Evolutionary conservation across 805 yeast genomes (phyloP).

Genomic region (Teunomyces barrocoloradensis): DNA sequence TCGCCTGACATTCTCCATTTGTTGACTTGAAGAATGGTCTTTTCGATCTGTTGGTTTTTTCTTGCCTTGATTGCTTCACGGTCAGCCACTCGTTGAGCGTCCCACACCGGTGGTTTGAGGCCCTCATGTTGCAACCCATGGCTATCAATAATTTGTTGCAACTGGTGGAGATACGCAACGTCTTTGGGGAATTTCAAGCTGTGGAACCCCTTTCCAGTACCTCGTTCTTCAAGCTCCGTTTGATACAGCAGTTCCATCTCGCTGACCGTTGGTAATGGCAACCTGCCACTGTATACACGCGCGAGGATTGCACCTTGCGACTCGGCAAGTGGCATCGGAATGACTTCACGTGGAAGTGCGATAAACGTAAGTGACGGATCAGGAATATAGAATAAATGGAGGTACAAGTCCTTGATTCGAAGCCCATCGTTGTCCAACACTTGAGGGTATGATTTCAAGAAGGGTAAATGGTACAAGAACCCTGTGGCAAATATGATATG

Average conservation of each 20-base stretch:
- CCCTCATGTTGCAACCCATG: conserved; percentile 15
- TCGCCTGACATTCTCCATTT: conserved; percentile 1
- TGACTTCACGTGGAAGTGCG: conserved; percentile 27
- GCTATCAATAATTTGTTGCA: conserved; percentile 13
- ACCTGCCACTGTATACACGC: conserved; percentile 29
- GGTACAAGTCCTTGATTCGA: conserved; percentile 28
- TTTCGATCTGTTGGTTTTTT: conserved; percentile 9
- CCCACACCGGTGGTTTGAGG: conserved; percentile 20
- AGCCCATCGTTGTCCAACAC: conserved; percentile 19
- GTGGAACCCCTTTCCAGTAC: conserved; percentile 18
- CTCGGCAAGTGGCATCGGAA: conserved; percentile 39
- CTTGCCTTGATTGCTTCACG: conserved; percentile 13
- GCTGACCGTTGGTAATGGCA: conserved; percentile 22
- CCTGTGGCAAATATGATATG: conserved; percentile 25
- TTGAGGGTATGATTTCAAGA: conserved; percentile 16
- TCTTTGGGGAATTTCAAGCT: conserved; percentile 18
- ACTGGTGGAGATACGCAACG: conserved; percentile 17
- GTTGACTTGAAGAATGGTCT: not conserved
- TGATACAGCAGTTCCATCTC: conserved; percentile 26
- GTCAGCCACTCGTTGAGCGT: conserved; percentile 10
- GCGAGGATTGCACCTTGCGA: conserved; percentile 38
- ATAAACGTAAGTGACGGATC: conserved; percentile 32
- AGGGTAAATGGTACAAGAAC: conserved; percentile 20
- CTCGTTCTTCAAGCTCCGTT: conserved; percentile 22
- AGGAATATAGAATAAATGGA: conserved; percentile 30